Conservation (phyloP, 352 stramenopile species). For the Phytophthora foliorum region DNA sequence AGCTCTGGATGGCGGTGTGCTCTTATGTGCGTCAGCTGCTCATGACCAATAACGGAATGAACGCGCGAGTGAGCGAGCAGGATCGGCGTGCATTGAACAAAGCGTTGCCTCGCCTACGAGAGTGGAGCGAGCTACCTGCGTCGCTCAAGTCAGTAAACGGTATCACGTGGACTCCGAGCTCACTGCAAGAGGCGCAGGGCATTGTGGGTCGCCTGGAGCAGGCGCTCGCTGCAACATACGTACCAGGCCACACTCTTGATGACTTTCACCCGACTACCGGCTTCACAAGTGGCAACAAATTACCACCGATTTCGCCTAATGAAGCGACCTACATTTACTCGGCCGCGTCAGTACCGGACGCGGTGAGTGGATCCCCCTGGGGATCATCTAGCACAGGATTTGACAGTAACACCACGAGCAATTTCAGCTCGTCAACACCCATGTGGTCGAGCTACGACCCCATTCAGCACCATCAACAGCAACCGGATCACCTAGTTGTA, state of each 20-base stretch:
- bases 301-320: slow-evolving; percentile 48
- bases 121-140: slow-evolving; percentile 54
- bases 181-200: slow-evolving; percentile 57
- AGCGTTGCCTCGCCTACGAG: slow-evolving; percentile 60
- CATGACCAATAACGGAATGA: slow-evolving; percentile 41
- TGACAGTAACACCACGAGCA: slow-evolving; percentile 34
- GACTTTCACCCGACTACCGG: slow-evolving; percentile 31
- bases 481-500: slow-evolving; percentile 28
- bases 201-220: slow-evolving; percentile 71
- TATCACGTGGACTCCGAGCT: slow-evolving; percentile 59
- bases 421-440: slow-evolving; percentile 26
- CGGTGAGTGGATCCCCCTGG: slow-evolving; percentile 26
- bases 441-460: slow-evolving; percentile 47
- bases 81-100: slow-evolving; percentile 62
- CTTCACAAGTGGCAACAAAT: slow-evolving; percentile 31
- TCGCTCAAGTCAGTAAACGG: slow-evolving; percentile 48
- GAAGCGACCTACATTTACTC: slow-evolving; percentile 55
- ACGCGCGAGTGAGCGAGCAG: slow-evolving; percentile 45
- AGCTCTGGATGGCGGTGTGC: slow-evolving; percentile 68
- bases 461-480: slow-evolving; percentile 30
- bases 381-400: slow-evolving; percentile 20
- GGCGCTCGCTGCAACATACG: slow-evolving; percentile 41
- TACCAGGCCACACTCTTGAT: slow-evolving; percentile 19
- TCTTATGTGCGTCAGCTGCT: slow-evolving; percentile 70
- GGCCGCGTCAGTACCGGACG: slow-evolving; percentile 30